Evolutionary conservation across 2,329 filamentous ascomycete genomes (phyloP), one percentile per base, ranked within the genome.

Genomic region (Sporothrix pseudoabietina): DNA sequence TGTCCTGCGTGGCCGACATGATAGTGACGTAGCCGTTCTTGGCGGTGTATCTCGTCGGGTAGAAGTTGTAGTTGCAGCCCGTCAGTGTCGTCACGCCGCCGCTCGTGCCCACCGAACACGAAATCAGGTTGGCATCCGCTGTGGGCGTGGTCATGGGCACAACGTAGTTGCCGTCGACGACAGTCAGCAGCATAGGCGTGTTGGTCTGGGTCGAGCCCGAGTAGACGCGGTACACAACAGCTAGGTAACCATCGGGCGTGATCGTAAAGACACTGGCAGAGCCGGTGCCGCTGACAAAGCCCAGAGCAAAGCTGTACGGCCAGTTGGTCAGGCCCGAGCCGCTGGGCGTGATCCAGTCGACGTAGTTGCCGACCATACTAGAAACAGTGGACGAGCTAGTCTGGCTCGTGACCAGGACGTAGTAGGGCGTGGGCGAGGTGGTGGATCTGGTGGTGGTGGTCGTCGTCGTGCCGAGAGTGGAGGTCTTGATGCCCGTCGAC

Each of bases 401-500:
- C 44, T 44, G 26, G 41, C 30, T 41, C 4, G 55, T 14, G 9
- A 71, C 57, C 26, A 26, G 9, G 26, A 44, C 2, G 6, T 39
- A 7, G 30, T 63, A 71, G 16, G 69, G 69, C 55, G 69, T 71
- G 41, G 69, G 69, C 57, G 69, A 63, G 7, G 69, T 8, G 14
- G 55, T 68, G 1, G 47, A 9, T n/a, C 8, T 16, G 7, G 71
- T 66, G 32, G 72, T 73, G 3, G 72, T 73, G 0, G 72, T 71
- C 0, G 72, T 73, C 4, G 72, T 73, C 2, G 72, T 70, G 19
- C n/a, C 57, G 22, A 71, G 44, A 19, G 72, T 71, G 7, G n/a
- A 5, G 14, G 41, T 65, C 55, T n/a, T 26, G 63, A 57, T 49
- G 44, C 16, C 44, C 19, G 19, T 44, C 10, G 55, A n/a, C 4